Evolutionary conservation across 1,284 basidiomycete genomes (phyloP), one percentile per base, ranked within the genome.

Genomic region (Puccinia novopanici): DNA sequence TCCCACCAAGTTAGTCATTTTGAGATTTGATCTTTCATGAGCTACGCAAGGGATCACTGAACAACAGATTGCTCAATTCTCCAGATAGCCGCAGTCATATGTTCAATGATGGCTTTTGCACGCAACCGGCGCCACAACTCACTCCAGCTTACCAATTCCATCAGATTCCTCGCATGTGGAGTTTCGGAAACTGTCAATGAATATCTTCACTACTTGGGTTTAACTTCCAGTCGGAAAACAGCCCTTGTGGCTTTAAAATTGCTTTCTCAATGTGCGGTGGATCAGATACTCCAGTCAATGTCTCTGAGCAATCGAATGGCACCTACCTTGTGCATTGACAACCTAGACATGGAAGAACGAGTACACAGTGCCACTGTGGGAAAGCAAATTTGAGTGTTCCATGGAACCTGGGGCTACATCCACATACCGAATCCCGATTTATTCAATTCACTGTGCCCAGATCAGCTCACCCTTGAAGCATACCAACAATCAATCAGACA

Each of bases 151-250:
- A 17, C 12, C 2, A 65, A 65, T 40, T 65, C 15, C 8, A 65
- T 65, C 17, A 17, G 61, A 10, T 65, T 65, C 8, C 5, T 40
- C 15, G 61, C 61, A 3, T 65, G 61, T 65, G 61, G 61, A 3
- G 61, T 65, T 1, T 65, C 61, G 30, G 61, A 65, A 8, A 65
- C n/a, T n/a, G n/a, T n/a, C n/a, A n/a, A n/a, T n/a, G n/a, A n/a
- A n/a, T n/a, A n/a, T n/a, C n/a, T n/a, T n/a, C n/a, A n/a, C n/a
- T n/a, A n/a, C n/a, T n/a, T n/a, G n/a, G n/a, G n/a, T n/a, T n/a
- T n/a, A n/a, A n/a, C n/a, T n/a, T n/a, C n/a, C n/a, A n/a, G n/a
- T n/a, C n/a, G n/a, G n/a, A n/a, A n/a, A n/a, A n/a, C n/a, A n/a
- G n/a, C n/a, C n/a, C n/a, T n/a, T n/a, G n/a, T n/a, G n/a, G n/a